Percentiles rank a stretch among this genome's conserved stretches.
These are phyloP conservation scores for Exutisphaerella laricina DNA, from an alignment of 2,329 filamentous ascomycete species.

Conservation along the genomic window DNA sequence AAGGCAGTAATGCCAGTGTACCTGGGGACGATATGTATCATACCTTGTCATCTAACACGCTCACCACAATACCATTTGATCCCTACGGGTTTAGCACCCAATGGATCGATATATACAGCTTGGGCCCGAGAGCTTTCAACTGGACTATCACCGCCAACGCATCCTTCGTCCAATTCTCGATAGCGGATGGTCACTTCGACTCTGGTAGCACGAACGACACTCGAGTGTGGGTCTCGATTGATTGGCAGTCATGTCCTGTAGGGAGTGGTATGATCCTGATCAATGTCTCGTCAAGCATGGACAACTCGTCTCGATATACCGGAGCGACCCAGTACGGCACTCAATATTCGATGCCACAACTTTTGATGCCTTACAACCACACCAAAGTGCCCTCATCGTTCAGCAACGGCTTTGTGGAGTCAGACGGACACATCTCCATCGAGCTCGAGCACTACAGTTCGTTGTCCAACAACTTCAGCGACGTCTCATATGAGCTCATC, in stretches of 20 bases:
- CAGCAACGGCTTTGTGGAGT: conserved; percentile 56
- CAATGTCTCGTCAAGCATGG: conserved; percentile 49
- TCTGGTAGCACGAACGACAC: conserved; percentile 43
- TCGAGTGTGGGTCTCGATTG: conserved; percentile 51
- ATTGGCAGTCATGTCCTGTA: conserved; percentile 48
- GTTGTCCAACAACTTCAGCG: conserved; percentile 17
- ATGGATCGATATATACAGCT: conserved; percentile 60
- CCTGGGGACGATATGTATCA: conserved; percentile 61
- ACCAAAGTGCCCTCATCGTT: conserved; percentile 49
- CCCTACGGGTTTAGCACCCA: conserved; percentile 51
- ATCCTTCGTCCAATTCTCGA: conserved; percentile 50
- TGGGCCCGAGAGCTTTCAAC: conserved; percentile 50
- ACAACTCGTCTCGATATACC: conserved; percentile 13
- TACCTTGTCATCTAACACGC: conserved; percentile 45
- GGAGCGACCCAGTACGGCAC: conserved; percentile 34
- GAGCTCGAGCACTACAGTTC: conserved; percentile 33
- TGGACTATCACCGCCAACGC: conserved; percentile 47
- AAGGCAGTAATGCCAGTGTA: conserved; percentile 46
- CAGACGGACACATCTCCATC: conserved; percentile 43
- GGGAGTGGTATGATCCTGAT: conserved; percentile 39
- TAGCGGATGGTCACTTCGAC: conserved; percentile 47
- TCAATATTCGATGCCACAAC: conserved; percentile 36
- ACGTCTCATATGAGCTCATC: conserved; percentile 14
- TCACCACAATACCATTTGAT: conserved; percentile 53
- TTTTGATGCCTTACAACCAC: conserved; percentile 53